Base-by-base conservation (phyloP, 116 monocot genomes). In the Thalassia testudinum region DNA sequence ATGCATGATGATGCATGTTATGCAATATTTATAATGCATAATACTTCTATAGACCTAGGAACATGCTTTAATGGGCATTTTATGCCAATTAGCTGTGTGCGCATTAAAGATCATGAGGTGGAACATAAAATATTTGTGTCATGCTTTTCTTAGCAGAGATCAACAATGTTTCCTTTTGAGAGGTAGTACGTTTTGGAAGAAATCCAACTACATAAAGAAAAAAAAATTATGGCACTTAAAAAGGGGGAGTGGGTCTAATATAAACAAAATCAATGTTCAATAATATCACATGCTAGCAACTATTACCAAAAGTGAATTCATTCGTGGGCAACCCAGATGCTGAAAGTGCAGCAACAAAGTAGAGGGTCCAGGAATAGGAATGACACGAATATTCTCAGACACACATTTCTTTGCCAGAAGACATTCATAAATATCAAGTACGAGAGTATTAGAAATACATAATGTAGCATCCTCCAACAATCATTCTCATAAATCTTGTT, bases 291-390 rank as follows among this genome's bases (percentile, higher is more conserved):
- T 8, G 26, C 27, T 57, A 60, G n/a, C 29, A n/a, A 50, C 10
- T 50, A 57, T 50, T 93, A 88, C 95, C 81, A 81, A 95, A 95
- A 42, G 81, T 85, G 51, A 95, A 95, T 55, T 95, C 95, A 47
- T 81, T 66, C 24, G 81, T 77, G 23, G 81, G 58, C 29, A 95
- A 74, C 21, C 95, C 95, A 60, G 89, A 85, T 50, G 82, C 89
- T 47, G 89, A 88, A 77, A 95, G 76, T 60, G 89, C 95, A 82
- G 88, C 61, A 59, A 88, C 52, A 49, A 82, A n/a, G 95, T 85
- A 60, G 79, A 95, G 26, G 89, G 89, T 14, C 95, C 89, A 52
- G 95, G 95, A 70, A 95, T 74, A 55, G 95, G 95, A 65, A 72
- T 53, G n/a, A 95, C 82, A 63, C 69, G 66, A 17, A 95, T 75